Evolutionary conservation across 768 basidiomycete species (phyloP).

Genomic region (Rhizopogon vinicolor): DNA sequence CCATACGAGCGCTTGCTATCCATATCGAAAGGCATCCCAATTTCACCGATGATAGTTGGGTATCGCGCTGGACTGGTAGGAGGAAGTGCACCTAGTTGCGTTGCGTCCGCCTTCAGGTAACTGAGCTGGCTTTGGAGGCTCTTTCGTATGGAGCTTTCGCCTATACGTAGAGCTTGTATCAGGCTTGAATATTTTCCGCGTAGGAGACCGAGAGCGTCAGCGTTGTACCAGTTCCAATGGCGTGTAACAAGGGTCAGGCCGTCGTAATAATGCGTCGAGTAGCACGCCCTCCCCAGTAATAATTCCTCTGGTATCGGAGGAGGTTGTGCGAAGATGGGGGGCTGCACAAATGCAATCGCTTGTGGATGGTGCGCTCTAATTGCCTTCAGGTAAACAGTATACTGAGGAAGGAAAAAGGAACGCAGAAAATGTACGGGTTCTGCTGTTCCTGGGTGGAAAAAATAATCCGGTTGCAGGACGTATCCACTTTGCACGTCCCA

Average conservation of each 20-base stretch:
- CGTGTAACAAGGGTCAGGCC: slow-evolving; percentile 90
- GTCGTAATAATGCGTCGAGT: slow-evolving; percentile 91
- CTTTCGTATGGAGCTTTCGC: slow-evolving; percentile 77
- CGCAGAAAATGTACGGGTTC: slow-evolving; percentile 60
- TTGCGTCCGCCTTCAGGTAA: slow-evolving; percentile 69
- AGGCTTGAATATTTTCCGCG: slow-evolving; percentile 72
- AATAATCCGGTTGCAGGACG: slow-evolving; percentile 72
- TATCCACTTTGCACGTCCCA: slow-evolving; percentile 77
- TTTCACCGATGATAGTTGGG: slow-evolving; percentile 93
- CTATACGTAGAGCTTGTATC: slow-evolving; percentile 73
- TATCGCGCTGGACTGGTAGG: slow-evolving; percentile 31
- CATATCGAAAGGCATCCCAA: slow-evolving; percentile 94
- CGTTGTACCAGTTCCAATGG: slow-evolving; percentile 95
- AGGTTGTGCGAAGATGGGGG: slow-evolving; percentile 84
- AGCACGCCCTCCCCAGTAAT: slow-evolving; percentile 61
- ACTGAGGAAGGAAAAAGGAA: slow-evolving; percentile 81
- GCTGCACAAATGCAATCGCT: slow-evolving; percentile 87
- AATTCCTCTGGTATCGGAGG: slow-evolving; percentile 55
- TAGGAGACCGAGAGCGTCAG: slow-evolving; percentile 89
- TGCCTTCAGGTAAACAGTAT: slow-evolving; percentile 46
- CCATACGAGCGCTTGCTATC: slow-evolving; percentile 85
- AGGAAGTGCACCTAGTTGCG: slow-evolving; percentile 44
- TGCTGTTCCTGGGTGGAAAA: slow-evolving; percentile 43
- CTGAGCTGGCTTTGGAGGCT: slow-evolving; percentile 81
- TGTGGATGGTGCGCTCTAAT: slow-evolving; percentile 71